Conservation (phyloP, 495 filamentous ascomycete genomes). For the Venustampulla echinocandica region DNA sequence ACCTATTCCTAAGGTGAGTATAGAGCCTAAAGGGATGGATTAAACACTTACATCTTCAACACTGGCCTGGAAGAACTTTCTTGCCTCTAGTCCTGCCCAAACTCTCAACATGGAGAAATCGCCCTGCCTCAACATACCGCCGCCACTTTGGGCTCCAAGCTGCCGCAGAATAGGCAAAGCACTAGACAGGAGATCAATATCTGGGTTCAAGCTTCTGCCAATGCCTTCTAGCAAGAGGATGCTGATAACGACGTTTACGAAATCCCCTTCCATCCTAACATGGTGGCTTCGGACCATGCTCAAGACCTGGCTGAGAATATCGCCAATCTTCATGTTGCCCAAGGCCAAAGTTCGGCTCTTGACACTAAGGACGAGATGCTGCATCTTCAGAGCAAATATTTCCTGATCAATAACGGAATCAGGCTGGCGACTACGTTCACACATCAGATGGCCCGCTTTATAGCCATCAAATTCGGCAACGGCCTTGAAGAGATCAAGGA, state of each 20-base stretch:
- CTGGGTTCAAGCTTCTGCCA: conserved; percentile 75
- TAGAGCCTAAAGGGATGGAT: not conserved
- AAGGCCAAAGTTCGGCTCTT: conserved; percentile 86
- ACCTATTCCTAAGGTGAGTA: conserved; percentile 35
- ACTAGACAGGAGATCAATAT: conserved; percentile 77
- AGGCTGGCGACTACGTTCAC: conserved; percentile 85
- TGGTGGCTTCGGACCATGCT: conserved; percentile 90
- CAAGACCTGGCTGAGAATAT: conserved; percentile 83
- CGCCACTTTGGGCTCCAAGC: conserved; percentile 71
- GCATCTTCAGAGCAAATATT: conserved; percentile 91
- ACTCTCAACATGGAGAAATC: conserved; percentile 91
- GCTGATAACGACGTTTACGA: conserved; percentile 95
- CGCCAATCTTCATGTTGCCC: conserved; percentile 92
- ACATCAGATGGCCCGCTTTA: conserved; percentile 91
- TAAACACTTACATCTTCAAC: conserved; percentile 65
- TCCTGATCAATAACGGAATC: conserved; percentile 80
- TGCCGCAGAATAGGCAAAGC: conserved; percentile 86
- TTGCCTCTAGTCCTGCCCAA: conserved; percentile 85
- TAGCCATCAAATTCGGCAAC: conserved; percentile 97
- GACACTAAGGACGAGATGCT: conserved; percentile 83
- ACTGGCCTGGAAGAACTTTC: conserved; percentile 78
- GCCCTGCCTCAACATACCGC: conserved; percentile 55
- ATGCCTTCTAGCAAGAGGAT: conserved; percentile 94
- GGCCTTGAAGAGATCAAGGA: conserved; percentile 91
- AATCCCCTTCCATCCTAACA: conserved; percentile 92